Base-by-base conservation (phyloP, 2,329 filamentous ascomycete genomes). In the Hypomyces perniciosus region DNA sequence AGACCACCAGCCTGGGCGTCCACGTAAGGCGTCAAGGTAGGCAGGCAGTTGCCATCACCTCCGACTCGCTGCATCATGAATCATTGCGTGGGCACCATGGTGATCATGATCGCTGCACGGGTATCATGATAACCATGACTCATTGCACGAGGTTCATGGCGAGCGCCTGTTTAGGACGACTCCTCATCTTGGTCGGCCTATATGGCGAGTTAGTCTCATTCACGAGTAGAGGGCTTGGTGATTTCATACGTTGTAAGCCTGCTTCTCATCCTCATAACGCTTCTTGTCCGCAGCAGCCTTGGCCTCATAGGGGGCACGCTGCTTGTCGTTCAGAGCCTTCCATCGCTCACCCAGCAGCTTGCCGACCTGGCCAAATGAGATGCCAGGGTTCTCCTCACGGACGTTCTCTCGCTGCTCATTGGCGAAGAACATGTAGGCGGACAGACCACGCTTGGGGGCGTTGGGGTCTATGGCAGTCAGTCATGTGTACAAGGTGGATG, bases 381-480 rank as follows among this genome's bases (percentile, higher is more conserved):
- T 96, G 64, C 91, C 92, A 37, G 92, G 92, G 81, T 97, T 97
- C 75, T 97, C 92, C 71, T 96, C 90, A 64, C 93, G 90, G 63
- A 99, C 93, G 72, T 93, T 95, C 70, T 97, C 92, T 64, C 93
- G 91, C 77, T 96, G 90, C 76, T 97, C 93, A 69, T 97, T 97
- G 83, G 93, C 93, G 72, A 97, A 99, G 86, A 97, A 97, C 93
- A 99, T 99, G 84, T 99, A 99, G 58, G 93, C 93, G 48, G 93
- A 97, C 46, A 99, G 89, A 79, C 92, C 93, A 75, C 93, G 90
- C 90, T 97, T 99, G 72, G 93, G 93, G 55, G 91, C 92, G 76
- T 96, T 96, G 74, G 90, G 90, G 75, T 96, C 91, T 95, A 64
- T 7, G 12, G 20, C 8, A 35, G 55, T 52, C 28, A 52, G 46